Evolutionary conservation across 2,329 filamentous ascomycete genomes (phyloP), one percentile per base, ranked within the genome.

Genomic region (Beauveria scarabaeidicola): DNA sequence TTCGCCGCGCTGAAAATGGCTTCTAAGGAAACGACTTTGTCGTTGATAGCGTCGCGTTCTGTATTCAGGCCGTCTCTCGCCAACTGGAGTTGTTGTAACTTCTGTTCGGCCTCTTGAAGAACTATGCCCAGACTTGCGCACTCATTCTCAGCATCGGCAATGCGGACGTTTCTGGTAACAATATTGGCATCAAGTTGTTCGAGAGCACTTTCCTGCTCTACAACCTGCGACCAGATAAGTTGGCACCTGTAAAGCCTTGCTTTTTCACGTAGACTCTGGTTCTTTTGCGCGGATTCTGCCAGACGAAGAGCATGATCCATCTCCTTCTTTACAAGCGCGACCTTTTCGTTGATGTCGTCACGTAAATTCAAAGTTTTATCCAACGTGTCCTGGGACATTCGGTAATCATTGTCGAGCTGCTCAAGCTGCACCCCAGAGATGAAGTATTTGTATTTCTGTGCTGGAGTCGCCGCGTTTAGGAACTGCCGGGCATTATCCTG

Each of bases 401-500:
- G 84, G 72, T 99, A 99, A 69, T 99, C 94, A 63, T 90, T 87
- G 69, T 96, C 91, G 10, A 99, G 80, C 66, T 93, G 88, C 70
- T 97, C 91, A 1, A 99, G 82, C 67, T 97, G 92, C 0, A 96
- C 95, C 27, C 94, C 94, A 66, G 92, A 91, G 62, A 96, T 83
- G 69, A 99, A 99, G 68, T 97, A 97, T 65, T 90, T 94, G 78
- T 97, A 99, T 71, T 99, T 99, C 62, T 93, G 86, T 3, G 83
- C 77, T 0, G 91, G 84, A 2, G 85, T 89, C 13, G 94, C 93
- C 40, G 87, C 84, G 68, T 93, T 96, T 47, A 99, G 81, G 67
- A 99, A 99, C 61, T 96, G 89, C 11, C 94, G 86, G 11, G 94
- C 94, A 73, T 92, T 91, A 70, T 99, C 94, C 72, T 99, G 94